Percentiles rank a stretch among this genome's conserved stretches.
Conservation (phyloP, 495 filamentous ascomycete genomes). For the Ascobolus immersus region DNA sequence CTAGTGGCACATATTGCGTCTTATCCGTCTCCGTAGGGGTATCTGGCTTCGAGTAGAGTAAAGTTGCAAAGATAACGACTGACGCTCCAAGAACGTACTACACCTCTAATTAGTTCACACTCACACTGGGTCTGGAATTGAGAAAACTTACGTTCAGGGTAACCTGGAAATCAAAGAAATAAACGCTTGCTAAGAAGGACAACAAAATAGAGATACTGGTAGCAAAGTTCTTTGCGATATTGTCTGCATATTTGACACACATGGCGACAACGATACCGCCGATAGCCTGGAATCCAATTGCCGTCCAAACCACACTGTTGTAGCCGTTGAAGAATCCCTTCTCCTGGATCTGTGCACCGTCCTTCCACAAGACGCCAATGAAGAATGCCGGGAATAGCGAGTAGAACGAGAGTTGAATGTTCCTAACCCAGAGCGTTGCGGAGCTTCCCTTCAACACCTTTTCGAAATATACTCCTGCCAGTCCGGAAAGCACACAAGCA, state of each 20-base stretch:
- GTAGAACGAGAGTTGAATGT: slow-evolving; percentile 81
- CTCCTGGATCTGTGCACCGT: slow-evolving; percentile 57
- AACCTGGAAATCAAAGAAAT: slow-evolving; percentile 56
- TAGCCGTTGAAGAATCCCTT: slow-evolving; percentile 85
- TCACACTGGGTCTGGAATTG: not conserved
- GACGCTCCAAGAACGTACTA: slow-evolving; percentile 63
- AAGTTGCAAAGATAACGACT: slow-evolving; percentile 55
- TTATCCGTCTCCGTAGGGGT: not conserved
- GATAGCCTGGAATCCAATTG: slow-evolving; percentile 53
- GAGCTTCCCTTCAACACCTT: slow-evolving; percentile 71
- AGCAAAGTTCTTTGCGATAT: slow-evolving; percentile 74
- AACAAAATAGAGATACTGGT: slow-evolving; percentile 72
- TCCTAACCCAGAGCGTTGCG: slow-evolving; percentile 67
- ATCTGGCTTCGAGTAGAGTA: slow-evolving; percentile 45
- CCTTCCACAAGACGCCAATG: slow-evolving; percentile 61
- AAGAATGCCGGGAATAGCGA: slow-evolving; percentile 69
- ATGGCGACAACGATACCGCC: slow-evolving; percentile 65
- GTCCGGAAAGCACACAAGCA: slow-evolving; percentile 50
- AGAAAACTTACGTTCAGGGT: slow-evolving; percentile 19
- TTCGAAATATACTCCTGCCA: slow-evolving; percentile 82
- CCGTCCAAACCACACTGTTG: slow-evolving; percentile 70
- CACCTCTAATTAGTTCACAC: slow-evolving; percentile 8
- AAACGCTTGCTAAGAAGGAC: slow-evolving; percentile 59
- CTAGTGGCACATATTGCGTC: slow-evolving; percentile 10
- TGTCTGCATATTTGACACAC: slow-evolving; percentile 66